Evolutionary conservation across 2,329 filamentous ascomycete species (phyloP), one percentile per base, ranked within the genome.

Genomic region (Chaetothyriales sp.): DNA sequence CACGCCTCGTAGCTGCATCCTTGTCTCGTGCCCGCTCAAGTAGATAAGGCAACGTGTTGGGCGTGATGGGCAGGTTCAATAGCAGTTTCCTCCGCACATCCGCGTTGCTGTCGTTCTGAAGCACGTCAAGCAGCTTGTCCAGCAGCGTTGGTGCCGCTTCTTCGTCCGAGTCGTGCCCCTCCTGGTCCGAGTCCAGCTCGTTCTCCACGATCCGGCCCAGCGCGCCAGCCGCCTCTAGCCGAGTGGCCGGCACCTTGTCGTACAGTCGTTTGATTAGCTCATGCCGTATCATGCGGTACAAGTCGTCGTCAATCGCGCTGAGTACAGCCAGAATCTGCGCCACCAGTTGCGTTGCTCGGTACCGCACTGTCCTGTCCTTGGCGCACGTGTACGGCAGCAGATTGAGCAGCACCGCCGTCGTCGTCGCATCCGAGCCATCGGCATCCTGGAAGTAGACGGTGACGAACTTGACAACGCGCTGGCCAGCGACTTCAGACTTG

Each of bases 281-380:
- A 50, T 86, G 77, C 49, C 87, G 80, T 54, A 97, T 75, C 54
- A 87, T 79, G 61, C 89, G 82, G 65, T 94, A 98, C 9, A 95
- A 70, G 47, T 92, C 87, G 65, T 95, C 89, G 62, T 97, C 92
- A 61, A 97, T 87, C 1, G 87, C 83, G 56, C 94, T 87, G 22
- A 98, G 76, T 10, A 85, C 92, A 69, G 95, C 95, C 69, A 98
- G 84, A 56, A 95, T 82, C 65, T 95, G 86, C 1, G 89, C 85
- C 50, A 94, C 81, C 49, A 95, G 79, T 65, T 98, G 92, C 0
- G 90, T 94, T 4, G 89, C 81, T 53, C 92, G 78, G 68, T 88
- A 98, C 53, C 92, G 81, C 46, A 97, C 85, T 54, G 85, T 85
- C 69, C 95, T 97, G 69, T 98, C 92, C 69, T 95, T 97, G 44